Evolutionary conservation across 2,329 filamentous ascomycete genomes (phyloP), one percentile per base, ranked within the genome.

Genomic region (Penicillium fuscoglaucum): DNA sequence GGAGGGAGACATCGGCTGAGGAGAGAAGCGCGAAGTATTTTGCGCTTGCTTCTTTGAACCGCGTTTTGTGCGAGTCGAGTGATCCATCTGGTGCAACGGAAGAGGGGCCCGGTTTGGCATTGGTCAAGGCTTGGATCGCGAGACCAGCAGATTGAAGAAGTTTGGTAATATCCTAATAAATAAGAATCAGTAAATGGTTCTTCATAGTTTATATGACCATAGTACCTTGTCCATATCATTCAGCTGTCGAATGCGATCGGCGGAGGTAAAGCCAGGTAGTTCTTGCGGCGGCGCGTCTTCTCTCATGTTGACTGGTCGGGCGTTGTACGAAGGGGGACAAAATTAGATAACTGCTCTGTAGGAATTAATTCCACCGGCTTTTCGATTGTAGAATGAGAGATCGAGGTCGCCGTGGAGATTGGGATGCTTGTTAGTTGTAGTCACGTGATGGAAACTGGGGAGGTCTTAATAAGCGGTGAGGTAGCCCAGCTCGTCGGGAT

Each of bases 241-340:
- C 56, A 96, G 84, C 69, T 96, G 90, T 57, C 87, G 82, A 63
- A 96, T 91, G 63, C 90, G 90, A 72, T 96, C 89, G 41, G 88
- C 84, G 35, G 89, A 83, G 10, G 86, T 89, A 65, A 93, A 89
- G n/a, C 66, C 69, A 43, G 71, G 63, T 24, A 26, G 26, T 52
- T 72, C 65, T 8, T 69, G 59, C 48, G 48, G 24, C 15, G 70
- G 62, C 31, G 64, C 52, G 35, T 55, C 41, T 31, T 68, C 65
- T 7, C 61, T 39, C 71, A 73, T 73, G 26, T 35, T 61, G 52
- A 17, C 15, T 50, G 28, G 13, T 24, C 31, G 43, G 1, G 9
- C 17, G 26, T 17, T 28, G 5, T 24, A 31, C 21, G 6, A 40
- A 9, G 3, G 7, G 24, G 3, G 1, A 15, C 10, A 1, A 6